phyloP scores from a whole-genome alignment of 2,329 filamentous ascomycete species.

The Pestalotiopsis sp. region DNA sequence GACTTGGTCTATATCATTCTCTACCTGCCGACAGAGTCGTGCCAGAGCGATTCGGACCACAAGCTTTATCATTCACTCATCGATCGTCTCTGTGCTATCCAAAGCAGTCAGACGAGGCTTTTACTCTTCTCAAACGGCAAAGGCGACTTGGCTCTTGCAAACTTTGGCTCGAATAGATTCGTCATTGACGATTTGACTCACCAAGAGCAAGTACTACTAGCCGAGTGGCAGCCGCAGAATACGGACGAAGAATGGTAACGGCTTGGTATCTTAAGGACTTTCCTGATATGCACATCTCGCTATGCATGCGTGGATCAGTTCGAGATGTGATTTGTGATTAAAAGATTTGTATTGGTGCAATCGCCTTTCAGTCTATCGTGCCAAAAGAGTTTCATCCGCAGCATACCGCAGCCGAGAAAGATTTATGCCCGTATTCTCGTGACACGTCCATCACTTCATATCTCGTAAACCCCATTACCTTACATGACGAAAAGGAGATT shows the following conservation, averaged over 20 bases:
- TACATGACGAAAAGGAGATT: constrained; percentile 66
- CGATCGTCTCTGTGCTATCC: not conserved
- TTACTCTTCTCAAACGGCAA: not conserved
- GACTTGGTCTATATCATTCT: constrained; percentile 5
- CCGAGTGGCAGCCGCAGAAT: not conserved
- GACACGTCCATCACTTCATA: not conserved
- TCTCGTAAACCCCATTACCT: constrained; percentile 26
- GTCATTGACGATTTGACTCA: not conserved
- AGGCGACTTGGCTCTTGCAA: not conserved
- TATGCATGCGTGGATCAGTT: not conserved
- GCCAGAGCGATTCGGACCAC: not conserved
- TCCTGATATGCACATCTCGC: too few relatives aligned
- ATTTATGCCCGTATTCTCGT: not conserved
- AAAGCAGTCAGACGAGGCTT: not conserved
- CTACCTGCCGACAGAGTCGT: not conserved
- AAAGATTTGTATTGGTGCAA: not conserved
- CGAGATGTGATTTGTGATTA: not conserved
- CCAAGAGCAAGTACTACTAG: not conserved
- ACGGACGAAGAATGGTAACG: not conserved
- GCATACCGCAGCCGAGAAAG: not conserved
- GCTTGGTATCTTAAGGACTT: too few relatives aligned
- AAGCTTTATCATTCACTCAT: not conserved
- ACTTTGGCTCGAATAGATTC: not conserved
- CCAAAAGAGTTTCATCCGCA: not conserved
- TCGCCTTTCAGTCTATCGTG: not conserved